Percentiles rank a stretch among this genome's conserved stretches.
Conservation (phyloP, 2,329 filamentous ascomycete genomes). For the Fusarium chuoi region DNA sequence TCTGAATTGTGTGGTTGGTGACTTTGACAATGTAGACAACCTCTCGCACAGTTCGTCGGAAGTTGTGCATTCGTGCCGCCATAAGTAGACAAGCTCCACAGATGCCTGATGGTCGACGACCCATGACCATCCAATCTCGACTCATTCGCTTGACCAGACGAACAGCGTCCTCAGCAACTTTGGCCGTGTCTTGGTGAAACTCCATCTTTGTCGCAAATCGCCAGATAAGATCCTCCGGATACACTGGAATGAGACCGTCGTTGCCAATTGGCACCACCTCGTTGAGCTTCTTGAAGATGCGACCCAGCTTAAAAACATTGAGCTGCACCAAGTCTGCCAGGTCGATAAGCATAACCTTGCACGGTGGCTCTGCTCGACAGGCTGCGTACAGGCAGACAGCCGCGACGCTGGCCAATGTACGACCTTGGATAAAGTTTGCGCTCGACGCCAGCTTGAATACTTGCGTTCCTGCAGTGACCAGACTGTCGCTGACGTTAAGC, state of each 20-base stretch:
- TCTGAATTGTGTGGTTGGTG: constrained; percentile 90
- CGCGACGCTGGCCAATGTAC: constrained; percentile 84
- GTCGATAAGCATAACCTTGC: constrained; percentile 93
- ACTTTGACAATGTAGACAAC: constrained; percentile 99
- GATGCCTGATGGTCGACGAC: constrained; percentile 90
- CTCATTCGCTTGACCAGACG: constrained; percentile 93
- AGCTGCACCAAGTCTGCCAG: constrained; percentile 84
- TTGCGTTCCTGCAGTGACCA: constrained; percentile 73
- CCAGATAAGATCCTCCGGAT: constrained; percentile 90
- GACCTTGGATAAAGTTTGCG: constrained; percentile 85
- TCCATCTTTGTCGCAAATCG: constrained; percentile 93
- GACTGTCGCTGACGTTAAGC: constrained; percentile 68
- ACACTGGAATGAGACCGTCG: constrained; percentile 72
- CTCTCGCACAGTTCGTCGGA: constrained; percentile 89
- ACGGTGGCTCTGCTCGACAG: constrained; percentile 80
- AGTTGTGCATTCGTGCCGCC: constrained; percentile 98
- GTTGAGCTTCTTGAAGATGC: constrained; percentile 86
- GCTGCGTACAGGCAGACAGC: constrained; percentile 93
- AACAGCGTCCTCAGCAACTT: constrained; percentile 88
- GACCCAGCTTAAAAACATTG: constrained; percentile 92
- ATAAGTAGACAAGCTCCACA: constrained; percentile 95
- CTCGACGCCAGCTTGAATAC: constrained; percentile 81
- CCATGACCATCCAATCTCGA: constrained; percentile 96
- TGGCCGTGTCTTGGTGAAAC: constrained; percentile 82
- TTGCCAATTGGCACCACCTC: constrained; percentile 77